phyloP scores from a whole-genome alignment of 352 stramenopile genomes.

The Pythium angustatum region DNA sequence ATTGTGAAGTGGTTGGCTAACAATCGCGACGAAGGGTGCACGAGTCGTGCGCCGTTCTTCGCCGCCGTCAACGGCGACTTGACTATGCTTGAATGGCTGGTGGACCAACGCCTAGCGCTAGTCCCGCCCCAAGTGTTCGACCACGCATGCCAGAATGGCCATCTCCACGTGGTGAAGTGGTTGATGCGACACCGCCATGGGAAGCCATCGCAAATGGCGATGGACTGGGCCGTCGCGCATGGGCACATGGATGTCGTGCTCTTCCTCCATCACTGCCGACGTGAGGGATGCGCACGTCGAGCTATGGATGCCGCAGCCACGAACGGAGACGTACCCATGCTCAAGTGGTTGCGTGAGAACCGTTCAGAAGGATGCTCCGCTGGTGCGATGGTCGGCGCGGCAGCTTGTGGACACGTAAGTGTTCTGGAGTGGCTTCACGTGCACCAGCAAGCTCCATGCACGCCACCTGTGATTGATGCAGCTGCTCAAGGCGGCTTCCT shows the following conservation, averaged over 20 bases:
- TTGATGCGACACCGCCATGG: neutral
- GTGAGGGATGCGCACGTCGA: neutral
- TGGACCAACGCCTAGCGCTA: neutral
- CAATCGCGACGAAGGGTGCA: constrained; percentile 11
- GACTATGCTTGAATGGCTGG: neutral
- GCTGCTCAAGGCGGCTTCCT: neutral
- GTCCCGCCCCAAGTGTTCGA: neutral
- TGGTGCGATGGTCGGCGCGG: neutral
- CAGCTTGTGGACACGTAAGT: neutral
- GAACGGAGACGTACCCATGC: neutral
- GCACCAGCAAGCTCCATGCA: neutral
- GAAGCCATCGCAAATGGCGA: neutral
- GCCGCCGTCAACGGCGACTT: constrained; percentile 6
- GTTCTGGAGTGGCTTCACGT: neutral
- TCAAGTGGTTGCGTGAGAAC: neutral
- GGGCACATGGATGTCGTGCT: constrained; percentile 2
- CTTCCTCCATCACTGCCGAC: neutral
- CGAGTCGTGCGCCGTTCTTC: neutral
- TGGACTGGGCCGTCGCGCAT: neutral
- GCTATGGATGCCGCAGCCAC: neutral
- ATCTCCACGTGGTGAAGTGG: constrained; percentile 13
- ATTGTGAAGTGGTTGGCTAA: constrained; percentile 12
- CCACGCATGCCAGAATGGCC: neutral
- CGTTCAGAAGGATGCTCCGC: neutral
- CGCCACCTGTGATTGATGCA: neutral